Conservation (phyloP, 495 filamentous ascomycete species). For the Trichocladium uniseriatum region DNA sequence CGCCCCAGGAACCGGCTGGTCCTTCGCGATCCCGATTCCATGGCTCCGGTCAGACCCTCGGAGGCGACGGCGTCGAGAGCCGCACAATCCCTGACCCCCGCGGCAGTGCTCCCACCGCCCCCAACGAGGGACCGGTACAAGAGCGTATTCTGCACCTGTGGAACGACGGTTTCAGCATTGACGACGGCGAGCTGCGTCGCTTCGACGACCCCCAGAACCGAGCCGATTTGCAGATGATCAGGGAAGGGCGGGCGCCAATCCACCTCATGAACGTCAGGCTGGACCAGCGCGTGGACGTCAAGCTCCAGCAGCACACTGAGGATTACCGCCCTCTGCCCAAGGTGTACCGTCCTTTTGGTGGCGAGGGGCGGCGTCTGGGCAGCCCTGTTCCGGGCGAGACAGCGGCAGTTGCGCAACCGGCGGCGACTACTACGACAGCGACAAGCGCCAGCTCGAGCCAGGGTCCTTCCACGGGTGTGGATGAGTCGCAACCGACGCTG, state of each 20-base stretch:
- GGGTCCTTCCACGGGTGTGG: conserved; percentile 44
- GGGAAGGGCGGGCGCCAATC: conserved; percentile 75
- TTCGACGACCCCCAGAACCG: conserved; percentile 84
- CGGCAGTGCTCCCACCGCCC: conserved; percentile 25
- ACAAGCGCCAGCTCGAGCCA: conserved; percentile 29
- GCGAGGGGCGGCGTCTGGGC: conserved; percentile 77
- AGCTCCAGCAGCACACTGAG: conserved; percentile 76
- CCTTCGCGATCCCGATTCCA: conserved; percentile 54
- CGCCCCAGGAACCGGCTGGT: conserved; percentile 45
- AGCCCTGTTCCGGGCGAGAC: conserved; percentile 71
- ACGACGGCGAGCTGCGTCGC: conserved; percentile 82
- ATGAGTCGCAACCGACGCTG: conserved; percentile 67
- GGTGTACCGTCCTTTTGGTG: conserved; percentile 78
- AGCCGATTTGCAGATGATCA: conserved; percentile 72
- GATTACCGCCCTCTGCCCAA: conserved; percentile 75
- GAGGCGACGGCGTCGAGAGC: conserved; percentile 79
- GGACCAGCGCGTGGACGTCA: conserved; percentile 84
- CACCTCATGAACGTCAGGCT: conserved; percentile 79
- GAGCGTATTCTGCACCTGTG: conserved; percentile 77
- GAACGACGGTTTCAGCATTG: conserved; percentile 89
- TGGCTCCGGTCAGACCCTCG: conserved; percentile 76
- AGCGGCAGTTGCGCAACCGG: conserved; percentile 24
- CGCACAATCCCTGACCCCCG: conserved; percentile 58
- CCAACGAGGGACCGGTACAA: conserved; percentile 35
- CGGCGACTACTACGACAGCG: conserved; percentile 33